A percentile compares a stretch with the other conserved stretches of the same genome.
phyloP scores from a whole-genome alignment of 345 rosid genomes.

The Anastatica hierochuntica region DNA sequence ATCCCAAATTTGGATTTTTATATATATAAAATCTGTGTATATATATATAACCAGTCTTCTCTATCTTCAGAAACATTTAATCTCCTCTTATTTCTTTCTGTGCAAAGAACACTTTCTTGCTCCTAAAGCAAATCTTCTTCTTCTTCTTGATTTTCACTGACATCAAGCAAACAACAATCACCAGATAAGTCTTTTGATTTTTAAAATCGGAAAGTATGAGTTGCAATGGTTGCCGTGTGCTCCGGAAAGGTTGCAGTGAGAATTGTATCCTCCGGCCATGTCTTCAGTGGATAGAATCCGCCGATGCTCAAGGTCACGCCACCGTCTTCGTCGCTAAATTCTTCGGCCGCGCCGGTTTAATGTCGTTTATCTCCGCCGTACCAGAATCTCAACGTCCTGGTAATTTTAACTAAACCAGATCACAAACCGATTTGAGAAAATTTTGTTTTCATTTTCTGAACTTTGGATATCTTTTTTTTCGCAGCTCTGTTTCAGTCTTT shows the following conservation, averaged over 20 bases:
- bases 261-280: slow-evolving; percentile 81
- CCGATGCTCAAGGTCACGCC: slow-evolving; percentile 95
- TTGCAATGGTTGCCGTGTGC: slow-evolving; percentile 95
- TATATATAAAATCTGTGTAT: too few species aligned
- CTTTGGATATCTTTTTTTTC: not conserved
- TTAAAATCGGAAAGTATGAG: slow-evolving; percentile 40
- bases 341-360: slow-evolving; percentile 94
- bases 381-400: slow-evolving; percentile 86
- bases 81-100: not conserved
- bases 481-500: slow-evolving; percentile 83
- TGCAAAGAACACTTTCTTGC: slow-evolving; percentile 18
- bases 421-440: not conserved
- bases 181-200: too few species aligned
- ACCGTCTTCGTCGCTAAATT: slow-evolving; percentile 96
- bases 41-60: slow-evolving; percentile 9
- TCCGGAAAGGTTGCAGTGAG: slow-evolving; percentile 97
- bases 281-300: slow-evolving; percentile 76
- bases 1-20: too few species aligned
- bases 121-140: slow-evolving; percentile 22
- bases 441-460: not conserved
- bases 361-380: slow-evolving; percentile 95
- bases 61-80: slow-evolving; percentile 10
- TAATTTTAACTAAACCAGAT: slow-evolving; percentile 17
- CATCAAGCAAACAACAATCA: not conserved
- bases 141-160: not conserved